These are phyloP conservation scores for Apiospora koreana DNA, from an alignment of 2,329 filamentous ascomycete genomes.

Conservation along the genomic window DNA sequence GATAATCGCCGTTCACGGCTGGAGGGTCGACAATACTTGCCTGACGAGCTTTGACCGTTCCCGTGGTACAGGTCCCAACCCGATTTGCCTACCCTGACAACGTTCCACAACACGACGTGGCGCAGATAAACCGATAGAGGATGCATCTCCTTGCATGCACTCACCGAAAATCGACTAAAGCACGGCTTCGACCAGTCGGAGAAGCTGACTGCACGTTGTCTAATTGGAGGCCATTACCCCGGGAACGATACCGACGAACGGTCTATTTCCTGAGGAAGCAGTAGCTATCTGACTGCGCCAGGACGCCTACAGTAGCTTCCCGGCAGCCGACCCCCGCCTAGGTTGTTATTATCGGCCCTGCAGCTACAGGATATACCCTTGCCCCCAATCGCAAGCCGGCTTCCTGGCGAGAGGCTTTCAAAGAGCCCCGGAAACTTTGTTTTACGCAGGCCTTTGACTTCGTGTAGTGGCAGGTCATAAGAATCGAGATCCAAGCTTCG, in stretches of 20 bases:
- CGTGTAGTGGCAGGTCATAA: background rate
- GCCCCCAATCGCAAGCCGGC: no score
- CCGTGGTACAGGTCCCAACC: background rate
- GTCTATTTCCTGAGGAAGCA: background rate
- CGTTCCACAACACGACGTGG: background rate
- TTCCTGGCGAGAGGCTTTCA: no score
- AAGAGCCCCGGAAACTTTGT: no score
- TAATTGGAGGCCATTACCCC: background rate
- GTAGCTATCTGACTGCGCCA: background rate
- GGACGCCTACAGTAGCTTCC: background rate
- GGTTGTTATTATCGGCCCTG: background rate
- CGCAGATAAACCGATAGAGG: background rate
- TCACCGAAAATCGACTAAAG: background rate
- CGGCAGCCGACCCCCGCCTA: background rate
- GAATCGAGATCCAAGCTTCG: background rate
- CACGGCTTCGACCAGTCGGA: background rate
- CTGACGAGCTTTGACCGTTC: background rate
- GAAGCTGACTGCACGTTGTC: background rate
- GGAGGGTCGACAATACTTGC: background rate
- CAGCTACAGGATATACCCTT: no score
- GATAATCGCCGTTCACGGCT: background rate
- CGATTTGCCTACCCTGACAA: background rate
- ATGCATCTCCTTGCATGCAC: background rate
- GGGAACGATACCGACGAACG: background rate
- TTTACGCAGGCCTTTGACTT: no score